Conservation (phyloP, 2,329 filamentous ascomycete species). For the Talaromyces sp. region DNA sequence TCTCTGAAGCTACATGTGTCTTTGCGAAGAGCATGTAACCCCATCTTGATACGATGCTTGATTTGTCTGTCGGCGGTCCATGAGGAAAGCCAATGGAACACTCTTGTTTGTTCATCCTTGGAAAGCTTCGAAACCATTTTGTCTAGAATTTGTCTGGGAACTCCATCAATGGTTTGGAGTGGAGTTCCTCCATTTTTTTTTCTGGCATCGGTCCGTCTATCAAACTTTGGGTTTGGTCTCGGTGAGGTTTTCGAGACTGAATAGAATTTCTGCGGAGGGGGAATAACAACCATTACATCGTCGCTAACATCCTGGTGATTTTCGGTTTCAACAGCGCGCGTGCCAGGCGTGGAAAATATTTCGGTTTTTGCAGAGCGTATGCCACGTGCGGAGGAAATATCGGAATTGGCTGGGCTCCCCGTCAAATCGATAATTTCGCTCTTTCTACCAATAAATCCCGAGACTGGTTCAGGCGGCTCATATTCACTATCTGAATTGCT, state of each 20-base stretch:
- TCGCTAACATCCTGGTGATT: background rate
- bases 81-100: background rate
- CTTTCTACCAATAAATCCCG: background rate
- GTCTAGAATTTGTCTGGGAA: conserved; percentile 8
- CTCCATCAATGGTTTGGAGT: background rate
- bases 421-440: conserved; percentile 37
- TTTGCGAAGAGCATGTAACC: conserved; percentile 1
- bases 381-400: background rate
- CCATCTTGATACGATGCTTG: conserved; percentile 3
- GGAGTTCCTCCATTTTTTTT: background rate
- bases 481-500: conserved; percentile 8
- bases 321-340: conserved; percentile 33
- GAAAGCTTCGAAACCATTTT: conserved; percentile 9
- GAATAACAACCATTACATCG: conserved; percentile 6
- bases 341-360: conserved; percentile 16
- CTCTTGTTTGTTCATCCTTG: background rate
- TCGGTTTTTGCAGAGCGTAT: conserved; percentile 35
- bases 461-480: conserved; percentile 3
- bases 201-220: background rate
- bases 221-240: background rate
- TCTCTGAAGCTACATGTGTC: background rate
- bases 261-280: background rate
- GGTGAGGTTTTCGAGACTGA: background rate
- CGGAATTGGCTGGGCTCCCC: conserved; percentile 20
- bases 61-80: background rate